Conservation (phyloP, 768 basidiomycete genomes). For the Cystofilobasidium bisporidii region DNA sequence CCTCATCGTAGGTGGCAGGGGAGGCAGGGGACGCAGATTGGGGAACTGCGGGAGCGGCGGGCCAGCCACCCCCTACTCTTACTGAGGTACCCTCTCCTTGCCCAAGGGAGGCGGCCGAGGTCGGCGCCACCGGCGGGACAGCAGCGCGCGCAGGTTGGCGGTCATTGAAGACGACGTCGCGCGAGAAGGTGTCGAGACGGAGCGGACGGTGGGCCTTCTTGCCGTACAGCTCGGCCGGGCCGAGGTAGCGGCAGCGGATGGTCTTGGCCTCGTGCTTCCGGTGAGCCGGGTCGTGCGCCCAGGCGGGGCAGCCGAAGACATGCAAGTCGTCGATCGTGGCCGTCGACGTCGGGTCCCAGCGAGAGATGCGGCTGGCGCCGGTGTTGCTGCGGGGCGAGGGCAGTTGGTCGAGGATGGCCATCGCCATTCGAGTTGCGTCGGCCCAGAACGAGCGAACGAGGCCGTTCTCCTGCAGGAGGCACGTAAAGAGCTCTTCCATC, state of each 20-base stretch:
- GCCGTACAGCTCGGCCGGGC: neutral
- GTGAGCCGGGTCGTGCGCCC: constrained; percentile 1
- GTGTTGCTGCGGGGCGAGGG: neutral
- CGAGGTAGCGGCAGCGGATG: neutral
- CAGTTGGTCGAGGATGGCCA: neutral
- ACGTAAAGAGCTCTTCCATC: constrained; percentile 1
- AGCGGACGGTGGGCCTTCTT: constrained; percentile 2
- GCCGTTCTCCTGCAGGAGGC: neutral
- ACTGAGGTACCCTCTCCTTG: too few relatives aligned
- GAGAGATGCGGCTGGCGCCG: neutral
- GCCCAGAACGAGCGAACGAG: constrained; percentile 8
- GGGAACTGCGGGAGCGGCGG: too few relatives aligned
- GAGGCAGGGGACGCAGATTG: too few relatives aligned
- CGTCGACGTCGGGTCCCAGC: constrained; percentile 1
- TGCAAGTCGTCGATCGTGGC: neutral
- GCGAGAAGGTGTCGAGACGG: too few relatives aligned
- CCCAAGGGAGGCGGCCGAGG: too few relatives aligned
- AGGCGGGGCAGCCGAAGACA: neutral
- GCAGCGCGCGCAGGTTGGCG: too few relatives aligned
- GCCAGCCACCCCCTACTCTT: too few relatives aligned
- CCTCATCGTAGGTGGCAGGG: too few relatives aligned
- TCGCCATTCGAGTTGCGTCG: neutral
- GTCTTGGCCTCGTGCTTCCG: constrained; percentile 6
- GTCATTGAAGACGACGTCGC: too few relatives aligned
- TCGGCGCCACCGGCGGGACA: too few relatives aligned